Percentiles rank a stretch among this genome's conserved stretches.
These are phyloP conservation scores for Alternaria consortialis DNA, from an alignment of 2,329 filamentous ascomycete species.

Conservation along the genomic window DNA sequence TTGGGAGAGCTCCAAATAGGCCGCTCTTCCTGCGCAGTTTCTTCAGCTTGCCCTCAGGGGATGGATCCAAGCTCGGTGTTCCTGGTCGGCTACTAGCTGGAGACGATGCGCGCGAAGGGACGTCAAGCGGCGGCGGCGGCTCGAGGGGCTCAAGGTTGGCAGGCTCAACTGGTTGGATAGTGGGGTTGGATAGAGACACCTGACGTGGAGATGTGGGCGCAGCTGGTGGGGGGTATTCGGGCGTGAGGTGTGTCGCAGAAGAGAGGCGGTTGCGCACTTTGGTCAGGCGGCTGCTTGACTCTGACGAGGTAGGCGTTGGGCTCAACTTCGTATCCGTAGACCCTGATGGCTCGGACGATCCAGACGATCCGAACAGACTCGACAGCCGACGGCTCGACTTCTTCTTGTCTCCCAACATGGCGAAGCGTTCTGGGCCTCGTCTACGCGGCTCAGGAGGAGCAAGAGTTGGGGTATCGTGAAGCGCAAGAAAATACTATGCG, in stretches of 20 bases:
- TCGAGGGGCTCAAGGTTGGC: constrained; percentile 38
- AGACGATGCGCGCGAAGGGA: constrained; percentile 39
- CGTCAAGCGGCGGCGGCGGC: constrained; percentile 39
- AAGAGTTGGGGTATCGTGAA: constrained; percentile 5
- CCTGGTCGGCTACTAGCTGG: constrained; percentile 39
- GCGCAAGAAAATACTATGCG: constrained; percentile 15
- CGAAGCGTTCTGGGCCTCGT: constrained; percentile 2
- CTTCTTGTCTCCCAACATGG: constrained; percentile 43
- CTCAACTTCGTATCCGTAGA: constrained; percentile 18
- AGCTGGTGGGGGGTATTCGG: constrained; percentile 42
- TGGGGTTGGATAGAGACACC: constrained; percentile 30
- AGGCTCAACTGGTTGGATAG: constrained; percentile 40
- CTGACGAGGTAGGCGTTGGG: constrained; percentile 34
- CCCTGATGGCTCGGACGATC: constrained; percentile 18
- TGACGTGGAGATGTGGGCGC: constrained; percentile 23
- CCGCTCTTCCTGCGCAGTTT: constrained; percentile 49
- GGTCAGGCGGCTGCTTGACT: constrained; percentile 40
- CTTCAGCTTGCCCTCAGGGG: constrained; percentile 34
- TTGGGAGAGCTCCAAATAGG: constrained; percentile 39
- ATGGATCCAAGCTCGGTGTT: constrained; percentile 28
- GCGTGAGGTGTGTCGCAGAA: constrained; percentile 42
- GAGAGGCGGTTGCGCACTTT: constrained; percentile 47
- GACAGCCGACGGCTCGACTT: constrained; percentile 46
- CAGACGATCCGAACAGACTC: constrained; percentile 42
- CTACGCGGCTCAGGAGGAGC: constrained; percentile 1